Evolutionary conservation across 306 rosid genomes (phyloP).

Genomic region (Lathyrus tuberosus): DNA sequence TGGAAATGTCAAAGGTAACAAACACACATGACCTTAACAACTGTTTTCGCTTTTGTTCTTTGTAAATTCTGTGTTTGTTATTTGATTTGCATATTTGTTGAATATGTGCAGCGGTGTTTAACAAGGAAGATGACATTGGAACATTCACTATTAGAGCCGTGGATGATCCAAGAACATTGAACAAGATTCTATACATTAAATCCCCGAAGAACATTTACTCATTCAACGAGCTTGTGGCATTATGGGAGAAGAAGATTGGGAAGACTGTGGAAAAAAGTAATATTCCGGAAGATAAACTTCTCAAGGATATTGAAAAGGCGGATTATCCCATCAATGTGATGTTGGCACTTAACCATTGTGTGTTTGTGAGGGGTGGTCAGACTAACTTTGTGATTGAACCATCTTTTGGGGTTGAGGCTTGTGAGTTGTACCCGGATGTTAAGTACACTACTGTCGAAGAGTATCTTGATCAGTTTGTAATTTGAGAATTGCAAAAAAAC

Average conservation of each 20-base stretch:
- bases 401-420: conserved; percentile 88
- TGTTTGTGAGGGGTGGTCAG: conserved; percentile 78
- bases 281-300: conserved; percentile 68
- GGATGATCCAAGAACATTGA: conserved; percentile 84
- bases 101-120: conserved; percentile 58
- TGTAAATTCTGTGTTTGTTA: background rate
- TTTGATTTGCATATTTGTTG: background rate
- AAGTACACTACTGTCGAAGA: conserved; percentile 81
- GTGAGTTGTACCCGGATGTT: conserved; percentile 75
- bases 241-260: conserved; percentile 90
- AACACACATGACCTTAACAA: background rate
- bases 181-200: conserved; percentile 74
- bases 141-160: conserved; percentile 77
- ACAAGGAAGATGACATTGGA: conserved; percentile 83
- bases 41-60: background rate
- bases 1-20: conserved; percentile 70
- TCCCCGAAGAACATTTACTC: conserved; percentile 75
- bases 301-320: conserved; percentile 68
- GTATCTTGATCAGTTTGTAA: conserved; percentile 66
- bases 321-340: conserved; percentile 72
- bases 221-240: conserved; percentile 70
- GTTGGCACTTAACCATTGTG: conserved; percentile 64
- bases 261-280: conserved; percentile 65
- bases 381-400: conserved; percentile 80
- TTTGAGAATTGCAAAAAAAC: conserved; percentile 40